These are phyloP conservation scores for Chalciporus chontae DNA, from an alignment of 768 basidiomycete genomes.

Conservation along the genomic window DNA sequence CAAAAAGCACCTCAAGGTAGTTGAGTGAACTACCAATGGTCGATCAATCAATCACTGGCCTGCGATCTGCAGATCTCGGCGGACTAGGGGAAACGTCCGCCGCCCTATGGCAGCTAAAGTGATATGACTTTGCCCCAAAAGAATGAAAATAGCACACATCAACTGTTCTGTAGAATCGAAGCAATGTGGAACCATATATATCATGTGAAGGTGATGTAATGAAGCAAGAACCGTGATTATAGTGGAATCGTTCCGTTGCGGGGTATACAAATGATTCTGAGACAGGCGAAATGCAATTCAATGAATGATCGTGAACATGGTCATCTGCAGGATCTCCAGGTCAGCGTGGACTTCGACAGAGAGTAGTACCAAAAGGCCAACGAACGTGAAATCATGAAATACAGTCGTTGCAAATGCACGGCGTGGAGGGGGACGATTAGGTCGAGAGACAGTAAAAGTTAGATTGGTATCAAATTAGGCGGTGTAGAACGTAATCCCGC, in stretches of 20 bases:
- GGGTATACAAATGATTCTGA: conserved; percentile 23
- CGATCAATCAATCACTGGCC: not conserved
- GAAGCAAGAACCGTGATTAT: conserved; percentile 23
- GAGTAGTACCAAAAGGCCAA: not conserved
- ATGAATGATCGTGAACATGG: conserved; percentile 24
- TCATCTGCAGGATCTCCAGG: conserved; percentile 18
- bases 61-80: not conserved
- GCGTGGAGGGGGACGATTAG: conserved; percentile 22
- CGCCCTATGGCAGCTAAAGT: not conserved
- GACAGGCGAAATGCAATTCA: conserved; percentile 21
- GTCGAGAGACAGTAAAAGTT: conserved; percentile 22
- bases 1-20: not conserved
- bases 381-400: conserved; percentile 27
- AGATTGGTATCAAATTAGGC: conserved; percentile 23
- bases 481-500: conserved; percentile 25
- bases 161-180: conserved; percentile 7
- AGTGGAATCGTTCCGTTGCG: conserved; percentile 25
- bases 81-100: not conserved
- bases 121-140: not conserved
- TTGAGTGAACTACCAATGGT: not conserved
- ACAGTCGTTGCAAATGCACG: conserved; percentile 25
- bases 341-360: not conserved
- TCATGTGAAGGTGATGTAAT: conserved; percentile 20
- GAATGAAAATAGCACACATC: conserved; percentile 2
- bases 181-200: conserved; percentile 3